Evolutionary conservation across 2,329 filamentous ascomycete genomes (phyloP).

Genomic region (Penicillium sp.): DNA sequence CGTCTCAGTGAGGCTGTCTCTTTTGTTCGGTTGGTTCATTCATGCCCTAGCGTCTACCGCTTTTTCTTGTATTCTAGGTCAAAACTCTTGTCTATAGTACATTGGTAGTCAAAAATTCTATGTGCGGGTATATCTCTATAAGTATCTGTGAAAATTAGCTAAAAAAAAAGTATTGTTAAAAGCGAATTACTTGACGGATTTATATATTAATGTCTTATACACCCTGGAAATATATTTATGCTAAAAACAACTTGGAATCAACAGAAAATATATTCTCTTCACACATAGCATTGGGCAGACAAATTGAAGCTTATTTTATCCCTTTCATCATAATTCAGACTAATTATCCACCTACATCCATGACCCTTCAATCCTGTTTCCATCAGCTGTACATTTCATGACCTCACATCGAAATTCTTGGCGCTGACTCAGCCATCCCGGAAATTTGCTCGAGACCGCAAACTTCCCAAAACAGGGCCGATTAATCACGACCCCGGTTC

Average conservation of each 20-base stretch:
- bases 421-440: constrained; percentile 22
- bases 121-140: neutral
- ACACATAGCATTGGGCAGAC: too few species aligned
- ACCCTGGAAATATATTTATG: neutral
- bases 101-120: neutral
- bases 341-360: neutral
- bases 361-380: neutral
- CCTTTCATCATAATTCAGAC: neutral
- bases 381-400: constrained; percentile 1
- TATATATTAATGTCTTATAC: neutral
- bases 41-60: neutral
- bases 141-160: neutral
- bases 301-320: neutral
- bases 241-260: neutral
- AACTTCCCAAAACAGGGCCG: constrained; percentile 8
- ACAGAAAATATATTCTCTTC: neutral
- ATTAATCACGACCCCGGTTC: constrained; percentile 11
- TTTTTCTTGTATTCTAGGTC: neutral
- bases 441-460: constrained; percentile 25
- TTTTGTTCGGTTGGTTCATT: neutral
- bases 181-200: neutral
- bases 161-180: neutral
- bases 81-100: neutral
- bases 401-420: constrained; percentile 7
- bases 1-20: neutral